Conservation (phyloP, 176 grass and related monocot genomes). For the Guadua angustifolia region DNA sequence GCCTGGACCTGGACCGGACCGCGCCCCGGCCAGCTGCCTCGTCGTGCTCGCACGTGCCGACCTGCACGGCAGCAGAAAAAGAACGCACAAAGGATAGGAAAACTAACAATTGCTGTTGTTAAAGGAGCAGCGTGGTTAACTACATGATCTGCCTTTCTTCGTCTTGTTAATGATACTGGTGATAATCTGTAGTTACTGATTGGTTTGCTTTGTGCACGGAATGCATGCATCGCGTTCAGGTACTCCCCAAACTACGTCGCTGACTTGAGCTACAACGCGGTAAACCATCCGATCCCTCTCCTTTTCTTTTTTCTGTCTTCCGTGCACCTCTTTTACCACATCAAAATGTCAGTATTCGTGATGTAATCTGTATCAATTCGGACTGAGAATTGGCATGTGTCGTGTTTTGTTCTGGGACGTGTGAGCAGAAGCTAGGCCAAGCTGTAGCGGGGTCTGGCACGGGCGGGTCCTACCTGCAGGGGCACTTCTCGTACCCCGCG, state of each 20-base stretch:
- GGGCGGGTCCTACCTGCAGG: slow-evolving; percentile 70
- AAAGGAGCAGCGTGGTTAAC: too few species aligned
- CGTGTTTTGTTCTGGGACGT: neutral
- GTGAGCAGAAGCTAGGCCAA: slow-evolving; percentile 70
- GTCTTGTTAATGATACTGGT: neutral
- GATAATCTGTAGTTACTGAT: neutral
- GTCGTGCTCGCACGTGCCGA: slow-evolving; percentile 63
- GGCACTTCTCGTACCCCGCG: slow-evolving; percentile 74
- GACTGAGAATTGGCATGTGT: neutral
- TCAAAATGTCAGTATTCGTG: neutral
- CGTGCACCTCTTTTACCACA: too few species aligned
- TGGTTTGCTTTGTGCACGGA: neutral
- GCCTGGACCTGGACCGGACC: slow-evolving; percentile 57
- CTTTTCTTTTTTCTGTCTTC: too few species aligned
- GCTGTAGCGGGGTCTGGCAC: slow-evolving; percentile 42
- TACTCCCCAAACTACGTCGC: slow-evolving; percentile 85
- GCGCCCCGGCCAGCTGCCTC: slow-evolving; percentile 58
- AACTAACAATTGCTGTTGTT: neutral
- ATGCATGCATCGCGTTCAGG: slow-evolving; percentile 40
- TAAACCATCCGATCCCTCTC: slow-evolving; percentile 37
- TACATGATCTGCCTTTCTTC: neutral
- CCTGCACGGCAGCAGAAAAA: slow-evolving; percentile 48
- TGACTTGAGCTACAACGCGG: slow-evolving; percentile 82
- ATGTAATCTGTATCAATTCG: neutral
- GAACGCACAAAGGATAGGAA: neutral